Base-by-base conservation (phyloP, 495 filamentous ascomycete species). In the Oleoguttula mirabilis region DNA sequence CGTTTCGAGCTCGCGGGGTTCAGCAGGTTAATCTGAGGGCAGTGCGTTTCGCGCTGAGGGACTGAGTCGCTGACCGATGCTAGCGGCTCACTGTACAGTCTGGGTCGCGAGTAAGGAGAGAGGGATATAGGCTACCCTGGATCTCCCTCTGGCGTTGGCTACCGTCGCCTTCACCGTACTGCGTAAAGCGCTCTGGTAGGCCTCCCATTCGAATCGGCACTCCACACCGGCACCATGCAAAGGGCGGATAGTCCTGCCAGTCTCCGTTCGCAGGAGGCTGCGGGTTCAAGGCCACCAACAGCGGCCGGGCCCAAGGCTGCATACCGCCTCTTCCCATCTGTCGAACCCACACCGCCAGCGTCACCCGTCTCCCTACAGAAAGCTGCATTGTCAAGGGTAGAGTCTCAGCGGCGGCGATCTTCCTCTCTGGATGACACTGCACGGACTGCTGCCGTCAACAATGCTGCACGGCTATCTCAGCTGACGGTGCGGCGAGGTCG, bases 261-360 rank as follows among this genome's bases (percentile, higher is more conserved):
- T 23, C 10, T 41, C 7, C 23, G 15, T n/a, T 41, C 39, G 6
- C 39, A 41, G 3, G 27, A 41, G 5, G 6, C 17, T 2, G 17
- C 30, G 19, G 20, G 11, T 21, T 4, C 36, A 10, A 6, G 5
- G 10, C 6, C n/a, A n/a, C n/a, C n/a, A n/a, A n/a, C n/a, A n/a
- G n/a, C n/a, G n/a, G 10, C 20, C 16, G 22, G 19, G 4, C 39
- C 30, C 3, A 42, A 32, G 20, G 39, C 39, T 5, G 28, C 30
- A n/a, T 50, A 50, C 28, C 32, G 47, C 11, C 22, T 50, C 3
- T 50, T 50, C 34, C 47, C 47, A 3, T 4, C 47, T 12, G 47
- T 44, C 3, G 47, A 50, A 17, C 34, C 47, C 12, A 50, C 47
- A 10, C 47, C 47, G 28, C 40, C 47, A 16, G 32, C 27, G 4